Evolutionary conservation across 495 filamentous ascomycete genomes (phyloP), one percentile per base, ranked within the genome.

Genomic region (Bryoglossum gracile): DNA sequence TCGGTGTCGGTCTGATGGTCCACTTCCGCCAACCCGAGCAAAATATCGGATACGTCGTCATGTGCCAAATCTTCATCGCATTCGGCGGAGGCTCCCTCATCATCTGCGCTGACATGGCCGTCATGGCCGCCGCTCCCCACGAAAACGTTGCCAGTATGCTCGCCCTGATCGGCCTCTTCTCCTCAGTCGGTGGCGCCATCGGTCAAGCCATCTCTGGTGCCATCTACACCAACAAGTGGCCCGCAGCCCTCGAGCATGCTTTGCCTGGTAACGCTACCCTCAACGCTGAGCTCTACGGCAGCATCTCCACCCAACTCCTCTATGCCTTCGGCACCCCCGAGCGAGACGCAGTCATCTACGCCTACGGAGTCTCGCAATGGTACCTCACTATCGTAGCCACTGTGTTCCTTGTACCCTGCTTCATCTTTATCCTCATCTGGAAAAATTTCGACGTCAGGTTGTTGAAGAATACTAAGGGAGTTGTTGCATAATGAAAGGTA

Each of bases 21-120:
- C 68, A 85, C 47, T 88, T 84, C 65, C 79, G 84, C 35, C 66
- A 76, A 46, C 64, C 69, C 2, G 66, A 73, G 25, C 62, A 65
- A 14, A 56, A 70, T 39, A 69, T 87, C 38, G 83, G 81, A 19
- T 86, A 81, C 61, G 65, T 89, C 16, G 68, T 87, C 64, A 85
- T 87, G 80, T 30, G 26, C 26, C 83, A 89, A 63, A 85, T 89
- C 61, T 82, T 88, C 65, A 86, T 89, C 55, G 80, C 84, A 22
- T 77, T 90, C 44, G 69, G 72, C 11, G 83, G 82, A 21, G 73
- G 73, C 19, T 64, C 67, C 21, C 62, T 74, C 13, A 76, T 86
- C 43, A 78, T 87, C 55, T 67, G 65, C 50, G 76, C 78, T 54
- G 78, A 87, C 55, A 75, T 87, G 23, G 80, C 83, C 3, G 71